A percentile compares a stretch with the other conserved stretches of the same genome.
These are phyloP conservation scores for Kodamaea sp. DNA, from an alignment of 1,139 yeast species.

Conservation along the genomic window DNA sequence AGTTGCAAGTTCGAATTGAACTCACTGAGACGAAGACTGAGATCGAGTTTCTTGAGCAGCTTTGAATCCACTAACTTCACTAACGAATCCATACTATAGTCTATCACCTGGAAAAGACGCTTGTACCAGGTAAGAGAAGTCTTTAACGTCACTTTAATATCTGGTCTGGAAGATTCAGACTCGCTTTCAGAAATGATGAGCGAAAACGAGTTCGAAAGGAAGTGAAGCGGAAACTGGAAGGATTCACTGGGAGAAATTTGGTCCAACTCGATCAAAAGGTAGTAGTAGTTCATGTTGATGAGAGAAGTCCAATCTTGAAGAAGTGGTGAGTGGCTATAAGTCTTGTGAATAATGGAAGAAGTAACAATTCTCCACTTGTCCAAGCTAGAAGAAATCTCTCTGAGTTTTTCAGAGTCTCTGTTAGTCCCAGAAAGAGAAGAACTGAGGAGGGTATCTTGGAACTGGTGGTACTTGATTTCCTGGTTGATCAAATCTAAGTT, in stretches of 20 bases:
- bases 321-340: slow-evolving; percentile 24
- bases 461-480: slow-evolving; percentile 22
- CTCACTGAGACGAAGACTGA: slow-evolving; percentile 21
- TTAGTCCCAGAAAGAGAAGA: slow-evolving; percentile 8
- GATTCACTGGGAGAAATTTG: slow-evolving; percentile 40
- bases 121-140: slow-evolving; percentile 33
- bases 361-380: slow-evolving; percentile 41
- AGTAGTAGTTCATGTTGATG: slow-evolving; percentile 41
- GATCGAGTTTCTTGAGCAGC: slow-evolving; percentile 13
- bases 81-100: slow-evolving; percentile 30
- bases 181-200: slow-evolving; percentile 31
- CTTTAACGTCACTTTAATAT: slow-evolving; percentile 13
- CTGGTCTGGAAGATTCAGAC: slow-evolving; percentile 3
- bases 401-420: slow-evolving; percentile 14
- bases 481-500: slow-evolving; percentile 22
- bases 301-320: slow-evolving; percentile 36
- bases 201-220: slow-evolving; percentile 42
- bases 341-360: slow-evolving; percentile 29
- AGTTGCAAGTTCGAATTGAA: slow-evolving; percentile 25
- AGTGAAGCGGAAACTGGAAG: slow-evolving; percentile 45
- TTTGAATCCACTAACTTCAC: slow-evolving; percentile 16
- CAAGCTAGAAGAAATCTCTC: slow-evolving; percentile 24
- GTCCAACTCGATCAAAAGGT: slow-evolving; percentile 42
- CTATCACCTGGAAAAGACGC: slow-evolving; percentile 39
- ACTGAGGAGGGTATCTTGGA: slow-evolving; percentile 21